These are phyloP conservation scores for Oryza meridionalis DNA, from an alignment of 176 grass and related monocot genomes.

Conservation along the genomic window DNA sequence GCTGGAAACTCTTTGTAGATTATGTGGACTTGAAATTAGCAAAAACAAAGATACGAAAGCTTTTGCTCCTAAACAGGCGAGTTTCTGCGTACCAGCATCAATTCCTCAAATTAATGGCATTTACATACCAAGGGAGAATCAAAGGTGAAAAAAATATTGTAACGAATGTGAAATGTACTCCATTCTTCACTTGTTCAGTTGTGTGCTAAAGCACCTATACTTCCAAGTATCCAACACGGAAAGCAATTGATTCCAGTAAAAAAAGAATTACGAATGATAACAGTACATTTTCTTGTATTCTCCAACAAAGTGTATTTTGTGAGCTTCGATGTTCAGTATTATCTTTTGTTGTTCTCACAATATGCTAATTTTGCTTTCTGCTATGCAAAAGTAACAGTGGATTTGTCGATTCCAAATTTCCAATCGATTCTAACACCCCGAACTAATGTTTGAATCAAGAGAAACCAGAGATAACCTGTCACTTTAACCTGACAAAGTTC, in stretches of 20 bases:
- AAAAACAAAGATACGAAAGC: slow-evolving; percentile 46
- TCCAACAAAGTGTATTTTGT: neutral
- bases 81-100: slow-evolving; percentile 53
- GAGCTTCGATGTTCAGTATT: neutral
- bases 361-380: neutral
- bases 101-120: slow-evolving; percentile 46
- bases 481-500: neutral
- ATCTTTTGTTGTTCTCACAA: neutral
- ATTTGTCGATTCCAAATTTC: neutral
- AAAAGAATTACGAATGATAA: neutral
- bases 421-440: neutral
- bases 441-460: no score
- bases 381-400: neutral
- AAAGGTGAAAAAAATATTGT: slow-evolving; percentile 45
- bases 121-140: slow-evolving; percentile 35
- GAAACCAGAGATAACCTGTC: neutral
- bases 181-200: neutral
- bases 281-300: neutral
- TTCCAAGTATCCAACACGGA: neutral
- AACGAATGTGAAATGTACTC: slow-evolving; percentile 1
- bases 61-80: slow-evolving; percentile 79
- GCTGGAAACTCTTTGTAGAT: slow-evolving; percentile 60
- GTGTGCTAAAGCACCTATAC: neutral
- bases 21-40: slow-evolving; percentile 77
- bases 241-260: neutral